Base-by-base conservation (phyloP, 345 rosid species). In the Camelina sativa region DNA sequence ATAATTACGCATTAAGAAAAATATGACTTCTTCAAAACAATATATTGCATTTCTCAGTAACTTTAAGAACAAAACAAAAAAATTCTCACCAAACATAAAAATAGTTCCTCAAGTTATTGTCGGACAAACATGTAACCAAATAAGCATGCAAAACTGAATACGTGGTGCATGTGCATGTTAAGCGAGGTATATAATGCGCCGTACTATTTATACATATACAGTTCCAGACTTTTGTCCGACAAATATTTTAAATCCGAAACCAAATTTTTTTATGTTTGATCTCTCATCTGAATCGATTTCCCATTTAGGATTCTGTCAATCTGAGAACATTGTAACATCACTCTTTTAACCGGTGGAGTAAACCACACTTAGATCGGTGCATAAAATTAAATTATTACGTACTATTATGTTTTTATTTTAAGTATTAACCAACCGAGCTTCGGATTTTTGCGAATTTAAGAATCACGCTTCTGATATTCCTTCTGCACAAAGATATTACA, bases 381-480 rank as follows among this genome's bases (percentile, higher is more conserved):
- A 50, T 50, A 28, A 28, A 28, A 28, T 28, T 28, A 28, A 28
- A 4, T 28, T 28, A 28, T 28, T 28, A 17, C 17, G 17, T 17
- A 28, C 5, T 28, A 28, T 28, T 28, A 28, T 28, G 5, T 28
- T 28, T 20, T 40, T 2, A 23, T 44, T 43, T 10, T 34, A 32
- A 48, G 6, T 66, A 40, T 25, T 60, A 62, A 30, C 43, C 37
- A 62, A 20, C 43, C 4, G 0, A 53, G 23, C 58, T 54, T 62
- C 46, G 75, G 30, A 70, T 44, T 69, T 62, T 63, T 53, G 61
- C 66, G 41, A 63, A 47, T 38, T 65, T 76, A 65, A 77, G 80
- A 77, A 71, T 71, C 80, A 77, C 72, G 80, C 80, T 71, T 77
- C 76, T 71, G 80, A 64, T 77, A 65, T 77, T 69, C 76, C 76